Evolutionary conservation across 2,329 filamentous ascomycete species (phyloP), one percentile per base, ranked within the genome.

Genomic region (Colletotrichum cereale): DNA sequence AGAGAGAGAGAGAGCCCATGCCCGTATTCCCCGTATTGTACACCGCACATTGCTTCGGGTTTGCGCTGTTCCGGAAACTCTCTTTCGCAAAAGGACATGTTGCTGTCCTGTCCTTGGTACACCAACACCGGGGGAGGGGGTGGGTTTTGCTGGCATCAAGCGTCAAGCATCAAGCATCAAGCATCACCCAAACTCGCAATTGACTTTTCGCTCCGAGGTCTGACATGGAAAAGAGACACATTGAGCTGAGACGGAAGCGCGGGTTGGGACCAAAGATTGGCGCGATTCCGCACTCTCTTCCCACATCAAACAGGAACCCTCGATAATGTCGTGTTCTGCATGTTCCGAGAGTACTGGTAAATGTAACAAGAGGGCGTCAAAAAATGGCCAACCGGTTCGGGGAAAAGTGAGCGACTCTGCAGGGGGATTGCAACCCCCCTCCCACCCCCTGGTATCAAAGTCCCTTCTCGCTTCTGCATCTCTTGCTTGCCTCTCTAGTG

Each of bases 391-490:
- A 5, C 53, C 53, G 3, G n/a, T 16, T 56, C 6, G n/a, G 53
- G 31, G n/a, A n/a, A 24, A 56, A 56, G 34, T 56, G 53, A 38
- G 53, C 53, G 53, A 56, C 53, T 38, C 53, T 29, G 55, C 34
- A 18, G 3, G 26, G n/a, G n/a, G n/a, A n/a, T n/a, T n/a, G n/a
- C n/a, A n/a, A 1, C 29, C 6, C 29, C 50, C 26, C 10, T 7
- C 26, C 18, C 4, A 3, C 38, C 38, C 38, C 60, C 31, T 50
- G 60, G 60, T 31, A 52, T 62, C 11, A 29, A 29, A 62, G 5
- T 14, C n/a, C 44, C 21, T 12, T 61, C 14, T 62, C 47, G 60
- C 60, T 52, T 62, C 47, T 52, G 44, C 47, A 40, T 8, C 29
- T 48, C 58, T 26, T 36, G 26, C 42, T n/a, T 34, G 40, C 40